Evolutionary conservation across 768 basidiomycete species (phyloP).

Genomic region (Agaricus blazei): DNA sequence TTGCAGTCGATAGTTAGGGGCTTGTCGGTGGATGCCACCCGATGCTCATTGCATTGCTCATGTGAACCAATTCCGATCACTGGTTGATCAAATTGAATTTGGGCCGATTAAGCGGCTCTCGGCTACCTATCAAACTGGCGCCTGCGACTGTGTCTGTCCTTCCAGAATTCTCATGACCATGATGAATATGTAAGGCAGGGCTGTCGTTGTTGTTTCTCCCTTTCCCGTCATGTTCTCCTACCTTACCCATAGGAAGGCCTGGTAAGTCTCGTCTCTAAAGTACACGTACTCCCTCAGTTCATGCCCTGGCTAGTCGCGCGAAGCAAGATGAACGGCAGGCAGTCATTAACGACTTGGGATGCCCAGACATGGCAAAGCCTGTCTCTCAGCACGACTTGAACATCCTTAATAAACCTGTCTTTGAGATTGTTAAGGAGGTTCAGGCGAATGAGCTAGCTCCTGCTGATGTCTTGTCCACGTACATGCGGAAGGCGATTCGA

Average conservation of each 20-base stretch:
- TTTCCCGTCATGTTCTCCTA: conserved; percentile 26
- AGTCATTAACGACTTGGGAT: conserved; percentile 21
- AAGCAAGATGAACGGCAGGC: conserved; percentile 33
- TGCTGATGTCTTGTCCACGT: conserved; percentile 33
- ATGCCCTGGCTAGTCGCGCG: conserved; percentile 15
- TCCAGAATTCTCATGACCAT: background rate
- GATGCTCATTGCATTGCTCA: no score
- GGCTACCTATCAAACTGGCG: no score
- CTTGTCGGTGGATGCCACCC: no score
- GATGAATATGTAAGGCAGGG: background rate
- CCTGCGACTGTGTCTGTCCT: no score
- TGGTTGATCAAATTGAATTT: no score
- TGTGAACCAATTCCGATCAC: no score
- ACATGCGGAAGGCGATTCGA: conserved; percentile 42
- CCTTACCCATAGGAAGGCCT: conserved; percentile 28
- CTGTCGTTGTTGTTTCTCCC: background rate
- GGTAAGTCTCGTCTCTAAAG: conserved; percentile 19
- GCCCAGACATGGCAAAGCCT: conserved; percentile 21
- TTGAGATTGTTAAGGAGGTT: conserved; percentile 25
- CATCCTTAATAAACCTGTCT: conserved; percentile 26
- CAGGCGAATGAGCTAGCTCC: conserved; percentile 25
- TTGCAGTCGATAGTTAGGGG: no score
- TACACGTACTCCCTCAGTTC: background rate
- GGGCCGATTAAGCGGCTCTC: no score
- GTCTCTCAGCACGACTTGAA: conserved; percentile 20